Evolutionary conservation across 768 basidiomycete species (phyloP), one percentile per base, ranked within the genome.

Genomic region (Phaeotremella fagi): DNA sequence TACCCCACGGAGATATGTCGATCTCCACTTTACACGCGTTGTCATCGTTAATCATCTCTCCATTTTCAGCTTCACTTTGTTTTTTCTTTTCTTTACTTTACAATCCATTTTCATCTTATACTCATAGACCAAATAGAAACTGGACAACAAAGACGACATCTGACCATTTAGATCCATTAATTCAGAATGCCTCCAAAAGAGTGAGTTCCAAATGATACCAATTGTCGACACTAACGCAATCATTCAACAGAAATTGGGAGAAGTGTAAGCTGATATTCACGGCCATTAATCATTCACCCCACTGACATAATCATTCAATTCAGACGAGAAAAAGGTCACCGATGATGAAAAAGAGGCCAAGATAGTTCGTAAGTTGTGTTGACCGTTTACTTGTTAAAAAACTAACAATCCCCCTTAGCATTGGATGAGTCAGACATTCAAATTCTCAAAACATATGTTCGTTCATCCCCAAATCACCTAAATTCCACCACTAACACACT

Each of bases 401-500:
- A 57, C 55, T 33, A 24, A 28, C 22, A 35, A 25, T 9, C 23
- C 5, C 22, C 2, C 47, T 2, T 55, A 95, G 94, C 86, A 46
- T 84, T 99, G 57, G 95, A 98, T 71, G 94, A 97, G 66, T 90
- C 89, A 61, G 95, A 98, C 73, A 99, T 99, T 46, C 94, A 98
- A 75, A 95, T 99, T 63, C 83, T 99, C 59, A 95, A 97, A 79
- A 99, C 94, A 55, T 98, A 98, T 75, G 94, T 90, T 75, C 50
- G 75, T 60, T n/a, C 36, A 12, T 14, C 27, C 6, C 35, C 18
- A 22, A 45, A 29, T 25, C 18, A 24, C 7, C n/a, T 4, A 20
- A 23, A 29, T 22, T 38, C 7, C 20, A 20, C 24, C 12, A 14
- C 26, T n/a, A 24, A 37, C 27, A 5, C 29, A 4, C 38, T 5